A percentile compares a stretch with the other conserved stretches of the same genome.
Evolutionary conservation across 108 stramenopile genomes (phyloP).

Genomic region (Fragilariopsis cylindrus): DNA sequence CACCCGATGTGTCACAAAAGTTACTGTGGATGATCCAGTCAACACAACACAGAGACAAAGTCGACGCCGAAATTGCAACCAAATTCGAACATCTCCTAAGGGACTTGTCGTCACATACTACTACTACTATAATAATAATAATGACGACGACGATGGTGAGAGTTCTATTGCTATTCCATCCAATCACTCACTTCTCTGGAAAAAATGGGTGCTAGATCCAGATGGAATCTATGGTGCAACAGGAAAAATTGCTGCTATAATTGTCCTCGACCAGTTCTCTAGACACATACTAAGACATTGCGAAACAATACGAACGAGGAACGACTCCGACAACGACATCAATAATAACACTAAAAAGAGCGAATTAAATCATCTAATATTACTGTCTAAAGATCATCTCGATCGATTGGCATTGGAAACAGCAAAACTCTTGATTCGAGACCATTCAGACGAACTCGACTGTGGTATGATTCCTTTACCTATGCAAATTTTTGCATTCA

Average conservation of each 20-base stretch:
- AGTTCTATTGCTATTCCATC: neutral
- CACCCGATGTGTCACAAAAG: constrained; percentile 74
- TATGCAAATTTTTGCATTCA: constrained; percentile 76
- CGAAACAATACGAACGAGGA: constrained; percentile 10
- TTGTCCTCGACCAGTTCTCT: constrained; percentile 83
- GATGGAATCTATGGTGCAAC: constrained; percentile 55
- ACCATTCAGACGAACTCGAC: constrained; percentile 54
- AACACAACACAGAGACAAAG: constrained; percentile 34
- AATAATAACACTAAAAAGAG: neutral
- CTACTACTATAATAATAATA: neutral
- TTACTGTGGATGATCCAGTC: constrained; percentile 89
- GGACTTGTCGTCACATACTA: constrained; percentile 29
- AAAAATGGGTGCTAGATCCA: constrained; percentile 47
- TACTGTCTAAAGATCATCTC: constrained; percentile 46
- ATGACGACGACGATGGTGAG: neutral
- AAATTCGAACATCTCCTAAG: constrained; percentile 47
- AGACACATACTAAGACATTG: constrained; percentile 76
- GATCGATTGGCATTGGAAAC: constrained; percentile 59
- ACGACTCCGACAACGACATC: neutral
- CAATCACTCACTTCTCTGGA: neutral
- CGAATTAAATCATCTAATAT: neutral
- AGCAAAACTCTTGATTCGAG: constrained; percentile 45
- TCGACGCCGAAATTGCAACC: constrained; percentile 67
- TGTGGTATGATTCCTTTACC: constrained; percentile 83
- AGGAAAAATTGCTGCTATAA: constrained; percentile 84